Percentiles rank a stretch among this genome's conserved stretches.
phyloP scores from a whole-genome alignment of 2,329 filamentous ascomycete species.

The Alternaria postmessia region DNA sequence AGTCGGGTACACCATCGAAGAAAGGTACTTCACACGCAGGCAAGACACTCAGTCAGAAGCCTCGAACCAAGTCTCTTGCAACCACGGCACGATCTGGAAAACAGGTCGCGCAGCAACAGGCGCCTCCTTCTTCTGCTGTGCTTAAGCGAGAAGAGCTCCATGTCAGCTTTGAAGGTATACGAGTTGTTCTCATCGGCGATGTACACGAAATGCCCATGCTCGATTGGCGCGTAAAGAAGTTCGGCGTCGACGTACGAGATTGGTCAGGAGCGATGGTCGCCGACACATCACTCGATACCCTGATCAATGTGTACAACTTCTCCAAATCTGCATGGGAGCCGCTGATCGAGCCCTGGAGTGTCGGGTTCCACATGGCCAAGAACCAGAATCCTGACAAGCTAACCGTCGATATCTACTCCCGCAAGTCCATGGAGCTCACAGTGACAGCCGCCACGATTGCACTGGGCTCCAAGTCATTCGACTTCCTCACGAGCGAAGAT shows the following conservation, averaged over 20 bases:
- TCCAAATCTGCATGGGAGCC: slow-evolving; percentile 99
- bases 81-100: slow-evolving; percentile 55
- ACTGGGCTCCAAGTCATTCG: slow-evolving; percentile 88
- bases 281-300: slow-evolving; percentile 89
- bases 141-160: slow-evolving; percentile 80
- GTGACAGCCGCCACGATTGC: slow-evolving; percentile 94
- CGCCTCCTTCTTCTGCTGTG: slow-evolving; percentile 62
- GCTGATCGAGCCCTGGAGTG: slow-evolving; percentile 91
- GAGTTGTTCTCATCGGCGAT: slow-evolving; percentile 93
- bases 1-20: slow-evolving; percentile 57
- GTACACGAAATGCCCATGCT: slow-evolving; percentile 94
- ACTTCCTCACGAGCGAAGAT: slow-evolving; percentile 86
- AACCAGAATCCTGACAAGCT: slow-evolving; percentile 77
- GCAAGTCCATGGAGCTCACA: slow-evolving; percentile 90
- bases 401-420: slow-evolving; percentile 84
- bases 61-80: slow-evolving; percentile 56
- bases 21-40: slow-evolving; percentile 60
- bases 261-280: slow-evolving; percentile 91
- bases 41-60: slow-evolving; percentile 57
- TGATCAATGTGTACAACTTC: slow-evolving; percentile 98
- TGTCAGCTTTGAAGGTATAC: slow-evolving; percentile 85
- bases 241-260: slow-evolving; percentile 83
- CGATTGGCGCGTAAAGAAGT: slow-evolving; percentile 91
- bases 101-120: slow-evolving; percentile 64
- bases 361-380: slow-evolving; percentile 88